Base-by-base conservation (phyloP, 768 basidiomycete species). In the Russula brevipes region DNA sequence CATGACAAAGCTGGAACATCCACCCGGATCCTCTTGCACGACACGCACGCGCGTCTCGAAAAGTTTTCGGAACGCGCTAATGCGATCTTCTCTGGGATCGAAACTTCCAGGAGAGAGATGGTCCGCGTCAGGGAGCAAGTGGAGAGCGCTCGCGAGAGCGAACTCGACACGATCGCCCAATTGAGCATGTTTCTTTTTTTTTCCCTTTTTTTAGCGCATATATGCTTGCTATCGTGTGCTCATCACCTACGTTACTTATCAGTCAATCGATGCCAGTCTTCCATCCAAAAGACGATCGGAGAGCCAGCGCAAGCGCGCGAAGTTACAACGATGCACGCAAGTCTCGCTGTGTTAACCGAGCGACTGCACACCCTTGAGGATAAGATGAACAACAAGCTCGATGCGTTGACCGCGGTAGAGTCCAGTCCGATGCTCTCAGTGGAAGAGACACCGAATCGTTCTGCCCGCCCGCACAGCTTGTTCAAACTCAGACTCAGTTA, bases 21-120 rank as follows among this genome's bases (percentile, higher is more conserved):
- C 6, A 85, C 85, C 75, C 82, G 88, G 45, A 80, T 89, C 67
- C 78, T 90, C 12, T 74, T 91, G 24, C 83, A 89, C 66, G 89
- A 90, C 70, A 89, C 87, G 0, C 87, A 89, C 60, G 81, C 80
- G 24, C 82, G 85, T 64, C 78, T 90, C 41, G 87, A 91, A 72
- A 81, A 76, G 67, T 89, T 90, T 63, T 82, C 85, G 0, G 74
- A 75, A 7, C 79, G 80, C 36, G 81, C 85, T 14, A 83, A 82
- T 47, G 73, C 73, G n/a, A 76, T 89, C 30, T 72, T 82, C 1
- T 72, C 72, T 11, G 78, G 75, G 38, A 77, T 87, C 12, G 81
- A 83, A 14, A 77, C 81, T 38, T 77, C 84, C 31, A 80, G 78
- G 65, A 71, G 74, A 6, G 84, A 87, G 66, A 78, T 89, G 36